A percentile compares a stretch with the other conserved stretches of the same genome.
These are phyloP conservation scores for Monilinia laxa DNA, from an alignment of 2,329 filamentous ascomycete species.

Conservation along the genomic window DNA sequence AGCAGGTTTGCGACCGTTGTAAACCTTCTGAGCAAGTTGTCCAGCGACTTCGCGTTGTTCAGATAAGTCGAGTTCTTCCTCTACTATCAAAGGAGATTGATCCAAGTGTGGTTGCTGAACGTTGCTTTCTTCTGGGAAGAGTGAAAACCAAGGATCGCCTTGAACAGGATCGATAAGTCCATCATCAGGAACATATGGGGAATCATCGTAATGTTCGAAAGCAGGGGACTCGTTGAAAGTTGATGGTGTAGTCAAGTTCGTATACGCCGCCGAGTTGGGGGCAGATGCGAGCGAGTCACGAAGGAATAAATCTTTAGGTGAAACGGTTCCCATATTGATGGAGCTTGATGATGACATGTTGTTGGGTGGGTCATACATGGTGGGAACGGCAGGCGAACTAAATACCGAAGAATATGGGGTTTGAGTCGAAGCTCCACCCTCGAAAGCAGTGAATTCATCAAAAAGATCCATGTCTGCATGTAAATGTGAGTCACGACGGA, in stretches of 20 bases:
- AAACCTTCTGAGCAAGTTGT: conserved; percentile 36
- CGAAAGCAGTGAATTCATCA: conserved; percentile 58
- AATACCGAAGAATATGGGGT: conserved; percentile 36
- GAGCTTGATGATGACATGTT: conserved; percentile 46
- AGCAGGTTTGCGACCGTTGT: conserved; percentile 44
- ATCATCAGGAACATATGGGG: conserved; percentile 68
- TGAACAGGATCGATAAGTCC: conserved; percentile 34
- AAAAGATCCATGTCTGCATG: conserved; percentile 54
- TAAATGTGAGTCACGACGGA: conserved; percentile 36
- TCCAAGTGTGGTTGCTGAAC: conserved; percentile 22
- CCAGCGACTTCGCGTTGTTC: conserved; percentile 42
- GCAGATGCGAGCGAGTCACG: conserved; percentile 70
- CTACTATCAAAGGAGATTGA: conserved; percentile 34
- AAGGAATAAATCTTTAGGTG: conserved; percentile 76
- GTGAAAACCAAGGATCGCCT: conserved; percentile 65
- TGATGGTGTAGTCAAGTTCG: conserved; percentile 83
- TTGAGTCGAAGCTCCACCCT: conserved; percentile 40
- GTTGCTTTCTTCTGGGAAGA: conserved; percentile 60
- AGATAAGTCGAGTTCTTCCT: conserved; percentile 51
- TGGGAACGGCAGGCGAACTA: conserved; percentile 41
- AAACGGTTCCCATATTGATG: conserved; percentile 68
- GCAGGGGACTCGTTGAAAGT: conserved; percentile 74
- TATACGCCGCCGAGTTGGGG: conserved; percentile 79
- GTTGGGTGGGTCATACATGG: conserved; percentile 52
- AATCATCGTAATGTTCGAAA: conserved; percentile 69